Conservation (phyloP, 2,329 filamentous ascomycete species). For the Knoxdaviesia proteae region DNA sequence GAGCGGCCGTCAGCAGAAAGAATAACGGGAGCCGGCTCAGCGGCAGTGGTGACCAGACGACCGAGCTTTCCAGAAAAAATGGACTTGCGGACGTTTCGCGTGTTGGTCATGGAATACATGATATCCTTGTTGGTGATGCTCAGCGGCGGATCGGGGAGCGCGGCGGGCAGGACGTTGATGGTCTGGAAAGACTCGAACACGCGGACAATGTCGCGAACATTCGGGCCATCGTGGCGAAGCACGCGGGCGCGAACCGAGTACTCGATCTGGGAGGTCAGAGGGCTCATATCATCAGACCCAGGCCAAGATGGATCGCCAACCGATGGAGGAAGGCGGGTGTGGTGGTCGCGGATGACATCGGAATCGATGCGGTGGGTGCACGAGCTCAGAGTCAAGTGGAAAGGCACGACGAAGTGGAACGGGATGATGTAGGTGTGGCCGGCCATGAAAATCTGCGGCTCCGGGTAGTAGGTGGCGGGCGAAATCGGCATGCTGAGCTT, state of each 20-base stretch:
- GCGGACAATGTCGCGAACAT: constrained; percentile 8
- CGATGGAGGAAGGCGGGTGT: constrained; percentile 31
- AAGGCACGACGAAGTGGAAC: constrained; percentile 39
- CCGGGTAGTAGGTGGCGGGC: constrained; percentile 22
- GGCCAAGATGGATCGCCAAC: constrained; percentile 13
- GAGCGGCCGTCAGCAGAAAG: constrained; percentile 26
- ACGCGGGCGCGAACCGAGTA: constrained; percentile 29
- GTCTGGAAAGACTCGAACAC: constrained; percentile 20
- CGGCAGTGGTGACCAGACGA: constrained; percentile 21
- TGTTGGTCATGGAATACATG: constrained; percentile 26
- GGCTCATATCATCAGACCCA: constrained; percentile 27
- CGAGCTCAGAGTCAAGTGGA: constrained; percentile 32
- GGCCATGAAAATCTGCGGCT: constrained; percentile 24
- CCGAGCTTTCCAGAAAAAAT: constrained; percentile 30
- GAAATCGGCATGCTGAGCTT: constrained; percentile 32
- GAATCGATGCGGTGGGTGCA: constrained; percentile 28
- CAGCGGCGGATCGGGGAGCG: constrained; percentile 28
- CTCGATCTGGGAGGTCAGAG: constrained; percentile 31
- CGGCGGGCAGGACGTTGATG: constrained; percentile 30
- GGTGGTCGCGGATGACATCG: constrained; percentile 25
- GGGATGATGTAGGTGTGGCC: constrained; percentile 27
- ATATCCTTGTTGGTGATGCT: constrained; percentile 24
- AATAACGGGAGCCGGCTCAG: constrained; percentile 26
- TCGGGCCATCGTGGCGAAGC: constrained; percentile 7
- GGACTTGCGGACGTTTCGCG: constrained; percentile 30